These are phyloP conservation scores for Rhizopus microsporus DNA, from an alignment of 371 early-diverging fungal genomes.

Conservation along the genomic window DNA sequence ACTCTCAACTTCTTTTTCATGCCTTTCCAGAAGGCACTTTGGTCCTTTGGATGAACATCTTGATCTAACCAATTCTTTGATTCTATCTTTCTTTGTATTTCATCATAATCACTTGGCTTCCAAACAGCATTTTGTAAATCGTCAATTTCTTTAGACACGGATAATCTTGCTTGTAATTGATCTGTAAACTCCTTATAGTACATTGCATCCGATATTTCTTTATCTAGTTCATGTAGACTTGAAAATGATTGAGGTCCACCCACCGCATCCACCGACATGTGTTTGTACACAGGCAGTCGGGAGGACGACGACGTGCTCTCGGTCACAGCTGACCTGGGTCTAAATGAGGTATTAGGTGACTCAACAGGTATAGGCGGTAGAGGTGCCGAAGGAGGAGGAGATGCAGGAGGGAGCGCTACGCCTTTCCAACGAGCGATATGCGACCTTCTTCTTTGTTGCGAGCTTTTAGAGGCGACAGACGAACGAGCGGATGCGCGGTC, in stretches of 20 bases:
- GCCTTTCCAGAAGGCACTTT: conserved; percentile 34
- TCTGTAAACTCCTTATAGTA: conserved; percentile 32
- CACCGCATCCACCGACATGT: conserved; percentile 21
- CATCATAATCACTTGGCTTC: conserved; percentile 27
- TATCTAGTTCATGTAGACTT: conserved; percentile 11
- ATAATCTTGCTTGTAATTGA: conserved; percentile 24
- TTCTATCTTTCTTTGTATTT: conserved; percentile 22
- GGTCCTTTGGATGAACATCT: background rate
- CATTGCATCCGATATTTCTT: conserved; percentile 15
- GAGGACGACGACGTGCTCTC: background rate
- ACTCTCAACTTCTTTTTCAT: conserved; percentile 35
- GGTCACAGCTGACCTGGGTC: conserved; percentile 9
- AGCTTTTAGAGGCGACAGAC: conserved; percentile 8
- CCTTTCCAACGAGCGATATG: conserved; percentile 25
- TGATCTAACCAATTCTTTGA: conserved; percentile 17
- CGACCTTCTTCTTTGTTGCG: conserved; percentile 1
- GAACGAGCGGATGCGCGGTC: conserved; percentile 12
- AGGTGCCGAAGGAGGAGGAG: conserved; percentile 29
- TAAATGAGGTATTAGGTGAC: background rate
- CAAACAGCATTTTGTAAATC: conserved; percentile 22
- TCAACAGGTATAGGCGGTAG: conserved; percentile 25
- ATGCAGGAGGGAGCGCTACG: conserved; percentile 21
- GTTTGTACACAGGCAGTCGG: conserved; percentile 3
- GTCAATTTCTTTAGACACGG: conserved; percentile 34
- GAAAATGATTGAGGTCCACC: conserved; percentile 10